Percentiles rank a stretch among this genome's conserved stretches.
Evolutionary conservation across 345 rosid species (phyloP).

Genomic region (Salix suchowensis): DNA sequence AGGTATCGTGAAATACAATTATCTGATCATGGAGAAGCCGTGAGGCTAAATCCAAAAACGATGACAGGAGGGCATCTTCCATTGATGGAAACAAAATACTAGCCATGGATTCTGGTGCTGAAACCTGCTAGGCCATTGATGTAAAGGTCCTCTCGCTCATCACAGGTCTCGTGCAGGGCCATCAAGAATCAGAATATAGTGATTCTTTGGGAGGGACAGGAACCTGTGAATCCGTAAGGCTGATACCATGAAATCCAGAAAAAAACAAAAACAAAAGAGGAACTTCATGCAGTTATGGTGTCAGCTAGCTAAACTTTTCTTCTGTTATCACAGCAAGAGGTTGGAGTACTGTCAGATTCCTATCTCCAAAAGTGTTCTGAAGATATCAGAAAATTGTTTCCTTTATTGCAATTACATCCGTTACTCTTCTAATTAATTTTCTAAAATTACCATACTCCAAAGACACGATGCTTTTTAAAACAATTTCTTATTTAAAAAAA

Average conservation of each 20-base stretch:
- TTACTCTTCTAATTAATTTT: background rate
- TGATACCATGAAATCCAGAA: conserved; percentile 7
- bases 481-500: no score
- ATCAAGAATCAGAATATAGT: conserved; percentile 30
- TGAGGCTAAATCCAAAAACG: background rate
- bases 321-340: background rate
- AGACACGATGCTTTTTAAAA: no score
- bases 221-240: background rate
- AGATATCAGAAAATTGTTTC: background rate
- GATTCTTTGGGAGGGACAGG: conserved; percentile 2
- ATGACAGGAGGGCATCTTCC: conserved; percentile 25
- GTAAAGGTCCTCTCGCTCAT: conserved; percentile 15
- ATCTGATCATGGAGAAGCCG: background rate
- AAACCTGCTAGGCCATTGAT: conserved; percentile 29
- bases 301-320: background rate
- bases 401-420: background rate
- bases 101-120: conserved; percentile 23
- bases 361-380: background rate
- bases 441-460: background rate
- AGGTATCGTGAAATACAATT: background rate
- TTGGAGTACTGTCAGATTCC: background rate
- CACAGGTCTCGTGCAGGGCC: background rate
- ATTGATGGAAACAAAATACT: conserved; percentile 27
- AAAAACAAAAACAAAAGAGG: background rate
- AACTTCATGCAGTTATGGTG: background rate